Evolutionary conservation across 2,329 filamentous ascomycete genomes (phyloP).

Genomic region (Fusarium sterilihyphosum): DNA sequence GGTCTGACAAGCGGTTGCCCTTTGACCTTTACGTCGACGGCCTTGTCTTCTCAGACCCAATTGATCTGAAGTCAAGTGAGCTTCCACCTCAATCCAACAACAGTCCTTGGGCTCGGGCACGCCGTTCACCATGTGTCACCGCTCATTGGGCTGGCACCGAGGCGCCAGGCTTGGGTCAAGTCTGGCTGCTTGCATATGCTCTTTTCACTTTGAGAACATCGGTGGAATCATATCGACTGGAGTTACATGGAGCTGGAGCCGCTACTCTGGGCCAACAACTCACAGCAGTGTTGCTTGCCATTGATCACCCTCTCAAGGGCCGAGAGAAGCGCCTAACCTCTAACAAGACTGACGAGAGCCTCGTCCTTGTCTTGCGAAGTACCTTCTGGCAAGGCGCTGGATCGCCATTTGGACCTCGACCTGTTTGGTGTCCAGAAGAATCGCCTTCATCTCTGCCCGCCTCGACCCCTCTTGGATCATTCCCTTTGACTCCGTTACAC

Average conservation of each 20-base stretch:
- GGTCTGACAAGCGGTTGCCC: slow-evolving; percentile 43
- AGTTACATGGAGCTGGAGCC: slow-evolving; percentile 53
- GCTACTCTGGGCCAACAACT: slow-evolving; percentile 52
- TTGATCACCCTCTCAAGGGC: slow-evolving; percentile 57
- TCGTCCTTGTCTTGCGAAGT: slow-evolving; percentile 58
- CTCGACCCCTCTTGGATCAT: slow-evolving; percentile 53
- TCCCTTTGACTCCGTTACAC: slow-evolving; percentile 60
- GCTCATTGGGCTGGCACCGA: slow-evolving; percentile 55
- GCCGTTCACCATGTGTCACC: slow-evolving; percentile 59
- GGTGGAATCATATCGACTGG: slow-evolving; percentile 60
- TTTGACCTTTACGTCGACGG: slow-evolving; percentile 47
- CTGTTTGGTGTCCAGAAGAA: slow-evolving; percentile 67
- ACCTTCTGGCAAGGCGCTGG: slow-evolving; percentile 78
- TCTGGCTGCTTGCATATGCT: slow-evolving; percentile 63
- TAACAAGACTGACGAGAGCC: slow-evolving; percentile 44
- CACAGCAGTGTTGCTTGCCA: slow-evolving; percentile 58
- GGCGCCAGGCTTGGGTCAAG: slow-evolving; percentile 59
- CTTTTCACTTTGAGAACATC: slow-evolving; percentile 61
- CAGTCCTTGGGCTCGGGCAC: slow-evolving; percentile 65
- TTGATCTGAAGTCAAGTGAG: slow-evolving; percentile 60
- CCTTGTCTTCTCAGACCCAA: slow-evolving; percentile 58
- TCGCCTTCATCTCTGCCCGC: slow-evolving; percentile 49
- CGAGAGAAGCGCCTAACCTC: slow-evolving; percentile 42
- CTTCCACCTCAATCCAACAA: slow-evolving; percentile 62
- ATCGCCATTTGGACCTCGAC: slow-evolving; percentile 72